Percentiles rank a stretch among this genome's conserved stretches.
Conservation (phyloP, 352 stramenopile species). For the Phytophthora crassamura region DNA sequence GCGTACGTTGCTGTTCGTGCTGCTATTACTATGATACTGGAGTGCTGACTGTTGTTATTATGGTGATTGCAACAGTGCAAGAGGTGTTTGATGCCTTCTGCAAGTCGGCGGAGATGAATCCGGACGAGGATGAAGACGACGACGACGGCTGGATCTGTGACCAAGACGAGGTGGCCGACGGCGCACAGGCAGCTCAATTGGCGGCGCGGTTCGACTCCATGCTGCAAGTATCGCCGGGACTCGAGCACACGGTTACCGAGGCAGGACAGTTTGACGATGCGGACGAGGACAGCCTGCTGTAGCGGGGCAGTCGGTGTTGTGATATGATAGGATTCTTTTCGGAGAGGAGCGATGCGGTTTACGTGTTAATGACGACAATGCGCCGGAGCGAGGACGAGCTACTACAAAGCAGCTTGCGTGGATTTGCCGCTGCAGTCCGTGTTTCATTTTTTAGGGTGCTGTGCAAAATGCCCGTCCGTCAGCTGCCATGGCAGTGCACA, state of each 20-base stretch:
- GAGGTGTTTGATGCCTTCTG: conserved; percentile 79
- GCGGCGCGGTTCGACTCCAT: conserved; percentile 76
- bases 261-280: conserved; percentile 85
- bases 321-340: conserved; percentile 34
- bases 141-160: conserved; percentile 86
- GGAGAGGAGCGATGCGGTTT: background rate
- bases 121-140: conserved; percentile 60
- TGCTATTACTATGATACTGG: conserved; percentile 4
- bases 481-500: background rate
- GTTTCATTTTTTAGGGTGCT: conserved; percentile 17
- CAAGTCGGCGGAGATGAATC: conserved; percentile 86
- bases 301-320: conserved; percentile 2
- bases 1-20: conserved; percentile 39
- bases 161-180: conserved; percentile 74
- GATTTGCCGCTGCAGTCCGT: conserved; percentile 28
- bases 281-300: conserved; percentile 68
- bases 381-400: background rate
- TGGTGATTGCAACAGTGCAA: conserved; percentile 50
- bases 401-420: background rate
- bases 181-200: conserved; percentile 65
- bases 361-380: conserved; percentile 6
- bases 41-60: conserved; percentile 7
- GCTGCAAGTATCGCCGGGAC: conserved; percentile 60
- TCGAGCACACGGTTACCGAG: conserved; percentile 44
- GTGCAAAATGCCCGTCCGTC: conserved; percentile 18